A percentile compares a stretch with the other conserved stretches of the same genome.
Evolutionary conservation across 2,329 filamentous ascomycete species (phyloP).

Genomic region (Nigrospora oryzae): DNA sequence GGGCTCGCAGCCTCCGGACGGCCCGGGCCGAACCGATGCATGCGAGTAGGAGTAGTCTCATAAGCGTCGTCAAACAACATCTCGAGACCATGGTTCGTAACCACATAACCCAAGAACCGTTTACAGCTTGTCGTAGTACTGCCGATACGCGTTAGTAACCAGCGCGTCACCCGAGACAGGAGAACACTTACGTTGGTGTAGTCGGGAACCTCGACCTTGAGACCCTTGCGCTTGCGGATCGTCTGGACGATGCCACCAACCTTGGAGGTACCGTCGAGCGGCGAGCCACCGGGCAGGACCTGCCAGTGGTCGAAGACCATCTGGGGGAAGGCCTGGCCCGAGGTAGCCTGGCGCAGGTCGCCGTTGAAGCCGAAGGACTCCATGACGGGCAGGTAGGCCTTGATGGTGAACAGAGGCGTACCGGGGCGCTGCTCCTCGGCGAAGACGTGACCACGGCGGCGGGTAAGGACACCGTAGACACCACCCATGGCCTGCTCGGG

Average conservation of each 20-base stretch:
- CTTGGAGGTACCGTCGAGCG: conserved; percentile 75
- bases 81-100: conserved; percentile 37
- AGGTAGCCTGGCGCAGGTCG: conserved; percentile 88
- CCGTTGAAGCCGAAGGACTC: conserved; percentile 99
- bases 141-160: conserved; percentile 31
- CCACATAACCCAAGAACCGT: conserved; percentile 28
- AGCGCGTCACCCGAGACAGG: background rate
- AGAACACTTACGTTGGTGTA: conserved; percentile 80
- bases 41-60: conserved; percentile 29
- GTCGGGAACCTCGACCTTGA: conserved; percentile 91
- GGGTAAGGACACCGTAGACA: conserved; percentile 98
- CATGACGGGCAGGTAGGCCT: conserved; percentile 92
- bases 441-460: conserved; percentile 98
- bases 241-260: conserved; percentile 74
- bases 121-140: conserved; percentile 99
- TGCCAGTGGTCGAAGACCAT: conserved; percentile 99
- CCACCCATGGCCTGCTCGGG: conserved; percentile 98
- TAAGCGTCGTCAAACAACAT: conserved; percentile 30
- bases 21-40: conserved; percentile 11
- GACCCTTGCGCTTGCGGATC: conserved; percentile 99
- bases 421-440: conserved; percentile 95
- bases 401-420: conserved; percentile 99
- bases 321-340: conserved; percentile 98
- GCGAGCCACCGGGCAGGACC: conserved; percentile 86
- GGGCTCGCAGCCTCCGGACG: conserved; percentile 15